Percentiles rank a stretch among this genome's conserved stretches.
These are phyloP conservation scores for Linum usitatissimum DNA, from an alignment of 345 rosid genomes.

Conservation along the genomic window DNA sequence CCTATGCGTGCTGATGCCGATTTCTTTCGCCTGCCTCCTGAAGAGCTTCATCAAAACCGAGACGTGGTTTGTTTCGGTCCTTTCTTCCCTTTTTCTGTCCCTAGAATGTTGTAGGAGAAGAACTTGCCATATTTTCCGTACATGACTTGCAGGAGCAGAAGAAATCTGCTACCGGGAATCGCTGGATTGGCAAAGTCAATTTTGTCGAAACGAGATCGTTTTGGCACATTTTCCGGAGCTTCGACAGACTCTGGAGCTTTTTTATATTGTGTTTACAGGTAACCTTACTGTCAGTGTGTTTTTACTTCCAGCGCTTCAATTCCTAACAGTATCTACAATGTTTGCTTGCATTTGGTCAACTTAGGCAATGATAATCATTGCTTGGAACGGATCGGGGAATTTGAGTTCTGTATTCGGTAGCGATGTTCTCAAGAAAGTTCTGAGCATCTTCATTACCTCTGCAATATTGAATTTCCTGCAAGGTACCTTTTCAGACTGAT, in stretches of 20 bases:
- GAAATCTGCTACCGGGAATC: slow-evolving; percentile 46
- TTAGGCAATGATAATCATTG: slow-evolving; percentile 90
- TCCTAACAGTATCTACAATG: neutral
- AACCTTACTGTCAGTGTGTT: slow-evolving; percentile 3
- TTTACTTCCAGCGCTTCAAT: neutral
- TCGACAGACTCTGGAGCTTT: slow-evolving; percentile 99
- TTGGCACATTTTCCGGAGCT: slow-evolving; percentile 98
- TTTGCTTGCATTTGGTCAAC: slow-evolving; percentile 19
- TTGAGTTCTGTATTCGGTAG: slow-evolving; percentile 36
- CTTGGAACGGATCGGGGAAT: slow-evolving; percentile 70
- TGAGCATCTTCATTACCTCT: slow-evolving; percentile 91
- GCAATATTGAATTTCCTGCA: slow-evolving; percentile 94
- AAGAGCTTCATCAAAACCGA: slow-evolving; percentile 29
- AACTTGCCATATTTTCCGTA: neutral
- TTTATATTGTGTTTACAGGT: slow-evolving; percentile 89
- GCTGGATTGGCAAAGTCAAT: slow-evolving; percentile 94
- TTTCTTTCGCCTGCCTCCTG: slow-evolving; percentile 50
- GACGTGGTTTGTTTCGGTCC: slow-evolving; percentile 37
- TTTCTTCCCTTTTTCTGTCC: neutral
- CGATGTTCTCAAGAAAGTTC: slow-evolving; percentile 64
- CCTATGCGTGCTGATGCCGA: slow-evolving; percentile 98
- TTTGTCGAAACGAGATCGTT: slow-evolving; percentile 95
- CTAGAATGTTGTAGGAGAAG: too few relatives aligned
- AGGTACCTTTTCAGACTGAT: slow-evolving; percentile 32
- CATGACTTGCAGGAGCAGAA: slow-evolving; percentile 46